A percentile compares a stretch with the other conserved stretches of the same genome.
Conservation (phyloP, 2,329 filamentous ascomycete genomes). For the Pyricularia pennisetigena region DNA sequence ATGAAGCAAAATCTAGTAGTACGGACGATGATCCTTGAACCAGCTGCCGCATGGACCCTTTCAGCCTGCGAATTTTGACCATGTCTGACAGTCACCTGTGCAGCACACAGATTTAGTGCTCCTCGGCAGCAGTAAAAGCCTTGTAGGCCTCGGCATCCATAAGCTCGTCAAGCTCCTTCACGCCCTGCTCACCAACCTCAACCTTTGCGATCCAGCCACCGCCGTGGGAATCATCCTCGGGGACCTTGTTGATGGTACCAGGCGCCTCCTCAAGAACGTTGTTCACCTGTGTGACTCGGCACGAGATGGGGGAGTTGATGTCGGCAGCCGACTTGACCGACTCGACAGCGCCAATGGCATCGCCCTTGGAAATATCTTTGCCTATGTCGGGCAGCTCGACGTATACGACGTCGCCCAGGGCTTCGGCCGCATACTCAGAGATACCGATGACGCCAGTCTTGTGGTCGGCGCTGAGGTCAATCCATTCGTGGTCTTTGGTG, state of each 20-base stretch:
- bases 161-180: constrained; percentile 61
- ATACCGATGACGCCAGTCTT: constrained; percentile 79
- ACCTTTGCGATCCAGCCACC: constrained; percentile 94
- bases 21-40: neutral
- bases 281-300: constrained; percentile 70
- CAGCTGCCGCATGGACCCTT: neutral
- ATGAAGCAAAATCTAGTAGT: neutral
- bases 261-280: constrained; percentile 71
- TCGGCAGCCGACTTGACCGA: constrained; percentile 98
- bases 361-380: constrained; percentile 61
- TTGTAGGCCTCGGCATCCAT: constrained; percentile 75
- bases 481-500: constrained; percentile 97
- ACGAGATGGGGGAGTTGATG: constrained; percentile 80
- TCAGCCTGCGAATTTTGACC: neutral
- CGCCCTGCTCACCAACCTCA: constrained; percentile 55
- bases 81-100: neutral
- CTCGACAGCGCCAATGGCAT: constrained; percentile 89
- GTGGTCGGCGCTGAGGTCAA: constrained; percentile 75
- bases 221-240: constrained; percentile 64
- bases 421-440: constrained; percentile 81
- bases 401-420: constrained; percentile 93
- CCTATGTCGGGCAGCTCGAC: constrained; percentile 79
- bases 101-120: constrained; percentile 19
- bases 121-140: constrained; percentile 48
- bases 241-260: constrained; percentile 76